These are phyloP conservation scores for Hypoxylon perforatum DNA, from an alignment of 495 filamentous ascomycete genomes.

Conservation along the genomic window DNA sequence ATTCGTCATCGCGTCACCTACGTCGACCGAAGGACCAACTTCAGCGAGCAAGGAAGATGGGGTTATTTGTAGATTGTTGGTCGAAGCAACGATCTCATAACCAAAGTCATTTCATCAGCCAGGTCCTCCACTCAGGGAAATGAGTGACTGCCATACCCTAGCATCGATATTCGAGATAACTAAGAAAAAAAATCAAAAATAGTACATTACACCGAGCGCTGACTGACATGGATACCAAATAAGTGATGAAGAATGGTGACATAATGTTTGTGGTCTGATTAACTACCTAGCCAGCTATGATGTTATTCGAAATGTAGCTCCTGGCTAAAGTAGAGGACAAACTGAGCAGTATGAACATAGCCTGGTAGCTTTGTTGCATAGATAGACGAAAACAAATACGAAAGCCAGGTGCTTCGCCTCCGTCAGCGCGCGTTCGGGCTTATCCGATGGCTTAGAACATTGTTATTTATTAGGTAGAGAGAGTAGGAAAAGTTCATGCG, in stretches of 20 bases:
- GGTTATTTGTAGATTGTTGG: constrained; percentile 17
- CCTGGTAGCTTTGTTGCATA: constrained; percentile 1
- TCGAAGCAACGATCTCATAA: constrained; percentile 21
- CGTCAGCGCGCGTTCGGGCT: not conserved
- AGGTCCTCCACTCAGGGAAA: constrained; percentile 27
- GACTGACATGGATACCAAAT: not conserved
- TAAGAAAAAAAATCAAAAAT: constrained; percentile 21
- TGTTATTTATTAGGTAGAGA: constrained; percentile 5
- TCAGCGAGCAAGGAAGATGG: constrained; percentile 17
- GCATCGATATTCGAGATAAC: constrained; percentile 32
- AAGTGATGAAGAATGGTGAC: not conserved
- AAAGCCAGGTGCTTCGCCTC: constrained; percentile 6
- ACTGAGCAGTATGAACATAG: not conserved
- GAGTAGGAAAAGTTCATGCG: not conserved
- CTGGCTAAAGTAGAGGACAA: not conserved
- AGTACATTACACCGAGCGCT: constrained; percentile 24
- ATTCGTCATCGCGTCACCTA: not conserved
- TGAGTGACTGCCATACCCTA: constrained; percentile 31
- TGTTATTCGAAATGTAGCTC: not conserved
- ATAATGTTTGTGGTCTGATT: not conserved
- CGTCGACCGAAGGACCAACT: constrained; percentile 3
- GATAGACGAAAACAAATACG: not conserved
- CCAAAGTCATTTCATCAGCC: constrained; percentile 10
- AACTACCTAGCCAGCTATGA: not conserved
- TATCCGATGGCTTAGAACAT: constrained; percentile 1